phyloP scores from a whole-genome alignment of 2,329 filamentous ascomycete species.

The Paraconiothyrium sp. region DNA sequence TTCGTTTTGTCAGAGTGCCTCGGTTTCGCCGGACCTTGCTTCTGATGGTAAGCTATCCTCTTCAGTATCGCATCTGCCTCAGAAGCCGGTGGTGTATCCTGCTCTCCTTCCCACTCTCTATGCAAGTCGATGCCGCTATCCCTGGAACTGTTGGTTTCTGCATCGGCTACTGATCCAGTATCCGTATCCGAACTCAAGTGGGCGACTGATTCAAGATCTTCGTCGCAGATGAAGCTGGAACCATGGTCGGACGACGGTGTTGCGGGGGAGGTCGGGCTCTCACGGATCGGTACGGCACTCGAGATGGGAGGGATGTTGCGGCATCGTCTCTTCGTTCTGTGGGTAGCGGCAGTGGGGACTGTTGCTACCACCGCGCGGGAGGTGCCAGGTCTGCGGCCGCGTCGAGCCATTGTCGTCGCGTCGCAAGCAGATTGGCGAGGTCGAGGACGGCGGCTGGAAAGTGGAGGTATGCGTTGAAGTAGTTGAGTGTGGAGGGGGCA shows the following conservation, averaged over 20 bases:
- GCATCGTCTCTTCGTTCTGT: background rate
- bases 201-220: constrained; percentile 8
- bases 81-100: constrained; percentile 14
- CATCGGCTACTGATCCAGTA: background rate
- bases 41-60: constrained; percentile 17
- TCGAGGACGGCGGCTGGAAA: background rate
- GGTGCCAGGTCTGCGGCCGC: background rate
- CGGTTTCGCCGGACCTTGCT: constrained; percentile 17
- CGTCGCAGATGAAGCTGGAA: constrained; percentile 10
- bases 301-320: background rate
- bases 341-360: background rate
- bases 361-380: background rate
- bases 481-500: background rate
- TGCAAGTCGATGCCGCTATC: background rate
- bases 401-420: constrained; percentile 3
- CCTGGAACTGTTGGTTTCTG: constrained; percentile 1
- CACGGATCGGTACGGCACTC: background rate
- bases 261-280: background rate
- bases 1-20: constrained; percentile 11
- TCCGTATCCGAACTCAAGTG: constrained; percentile 3
- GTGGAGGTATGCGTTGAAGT: background rate
- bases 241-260: background rate
- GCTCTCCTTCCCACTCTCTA: constrained; percentile 10
- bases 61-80: constrained; percentile 18
- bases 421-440: background rate